Evolutionary conservation across 2,329 filamentous ascomycete genomes (phyloP).

Genomic region (Bipolaris oryzae): DNA sequence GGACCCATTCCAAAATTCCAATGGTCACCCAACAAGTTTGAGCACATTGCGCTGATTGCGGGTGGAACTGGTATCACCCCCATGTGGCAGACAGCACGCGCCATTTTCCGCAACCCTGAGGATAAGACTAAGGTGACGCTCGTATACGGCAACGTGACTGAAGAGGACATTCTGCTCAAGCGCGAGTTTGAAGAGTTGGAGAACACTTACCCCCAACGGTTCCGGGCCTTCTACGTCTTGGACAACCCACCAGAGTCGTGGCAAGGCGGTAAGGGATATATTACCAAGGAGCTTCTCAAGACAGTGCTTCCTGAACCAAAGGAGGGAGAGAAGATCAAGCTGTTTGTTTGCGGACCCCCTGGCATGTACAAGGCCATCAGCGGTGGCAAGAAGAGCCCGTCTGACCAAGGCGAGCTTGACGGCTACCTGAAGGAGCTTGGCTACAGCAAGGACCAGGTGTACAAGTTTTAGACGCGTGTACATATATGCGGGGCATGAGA

Average conservation of each 20-base stretch:
- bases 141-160: constrained; percentile 85
- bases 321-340: constrained; percentile 82
- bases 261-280: constrained; percentile 76
- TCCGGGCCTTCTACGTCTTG: constrained; percentile 92
- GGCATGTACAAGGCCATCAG: constrained; percentile 92
- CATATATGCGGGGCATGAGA: constrained; percentile 26
- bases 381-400: constrained; percentile 86
- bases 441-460: constrained; percentile 87
- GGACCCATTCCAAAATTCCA: constrained; percentile 93
- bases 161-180: constrained; percentile 92
- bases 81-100: constrained; percentile 92
- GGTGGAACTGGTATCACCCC: constrained; percentile 96
- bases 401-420: constrained; percentile 88
- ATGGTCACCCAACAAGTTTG: constrained; percentile 89
- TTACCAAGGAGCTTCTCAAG: constrained; percentile 92
- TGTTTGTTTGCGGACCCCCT: constrained; percentile 95
- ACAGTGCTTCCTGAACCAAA: constrained; percentile 92
- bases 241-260: constrained; percentile 83
- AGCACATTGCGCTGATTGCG: constrained; percentile 85
- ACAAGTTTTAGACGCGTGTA: constrained; percentile 63
- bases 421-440: constrained; percentile 85
- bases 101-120: constrained; percentile 93
- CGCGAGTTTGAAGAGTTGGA: constrained; percentile 83
- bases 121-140: constrained; percentile 98
- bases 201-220: constrained; percentile 93